Conservation (phyloP, 2,329 filamentous ascomycete genomes). For the Ascochyta fabae region DNA sequence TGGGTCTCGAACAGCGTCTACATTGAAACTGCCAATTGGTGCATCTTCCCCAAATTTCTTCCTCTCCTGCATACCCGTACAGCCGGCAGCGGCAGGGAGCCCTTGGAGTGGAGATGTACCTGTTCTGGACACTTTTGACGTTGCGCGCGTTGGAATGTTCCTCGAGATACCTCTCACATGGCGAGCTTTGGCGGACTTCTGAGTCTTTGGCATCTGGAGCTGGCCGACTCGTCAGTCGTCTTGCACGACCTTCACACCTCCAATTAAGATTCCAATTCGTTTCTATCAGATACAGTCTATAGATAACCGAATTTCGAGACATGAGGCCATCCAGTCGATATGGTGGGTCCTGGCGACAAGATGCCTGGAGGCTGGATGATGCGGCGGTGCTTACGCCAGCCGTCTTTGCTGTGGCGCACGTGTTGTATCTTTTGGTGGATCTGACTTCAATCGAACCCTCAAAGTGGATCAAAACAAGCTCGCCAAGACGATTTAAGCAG, state of each 20-base stretch:
- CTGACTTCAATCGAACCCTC: not conserved
- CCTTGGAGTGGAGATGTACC: not conserved
- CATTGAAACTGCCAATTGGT: not conserved
- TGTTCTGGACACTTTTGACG: not conserved
- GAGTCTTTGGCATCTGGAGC: not conserved
- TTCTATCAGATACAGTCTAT: not conserved
- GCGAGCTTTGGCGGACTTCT: not conserved
- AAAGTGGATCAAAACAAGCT: constrained; percentile 5
- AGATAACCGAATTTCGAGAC: not conserved
- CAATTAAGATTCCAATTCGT: not conserved
- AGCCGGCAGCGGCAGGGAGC: constrained; percentile 1
- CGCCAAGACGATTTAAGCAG: constrained; percentile 9
- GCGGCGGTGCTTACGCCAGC: constrained; percentile 3
- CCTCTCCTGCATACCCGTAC: not conserved
- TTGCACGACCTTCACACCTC: not conserved
- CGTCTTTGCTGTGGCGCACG: constrained; percentile 2
- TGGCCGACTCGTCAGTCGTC: not conserved
- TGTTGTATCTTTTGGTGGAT: not conserved
- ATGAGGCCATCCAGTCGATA: not conserved
- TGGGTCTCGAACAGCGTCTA: not conserved
- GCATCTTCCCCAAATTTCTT: not conserved
- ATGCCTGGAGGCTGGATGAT: not conserved
- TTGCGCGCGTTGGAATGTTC: not conserved
- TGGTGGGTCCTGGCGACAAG: not conserved
- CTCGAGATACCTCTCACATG: not conserved